Evolutionary conservation across 2,329 filamentous ascomycete species (phyloP), one percentile per base, ranked within the genome.

Genomic region (Arachnopeziza araneosa): DNA sequence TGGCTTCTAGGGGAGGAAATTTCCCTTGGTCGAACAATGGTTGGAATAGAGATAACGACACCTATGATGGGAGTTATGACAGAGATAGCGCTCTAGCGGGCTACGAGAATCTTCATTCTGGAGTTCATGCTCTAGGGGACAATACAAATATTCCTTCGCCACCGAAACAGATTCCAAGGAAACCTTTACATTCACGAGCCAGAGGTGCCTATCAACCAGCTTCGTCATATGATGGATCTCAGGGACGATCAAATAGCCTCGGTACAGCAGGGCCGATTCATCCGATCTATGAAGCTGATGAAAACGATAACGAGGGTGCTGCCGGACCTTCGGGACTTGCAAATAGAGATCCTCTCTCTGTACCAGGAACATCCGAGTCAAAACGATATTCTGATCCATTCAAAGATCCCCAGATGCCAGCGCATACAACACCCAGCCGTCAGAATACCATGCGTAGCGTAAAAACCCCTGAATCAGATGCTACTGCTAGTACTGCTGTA

Each of bases 271-370:
- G 80, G 2, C 75, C 77, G 24, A 87, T 87, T 24, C 84, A 86
- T 68, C 82, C 83, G 0, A 88, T 88, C 52, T 83, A 85, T 14
- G 84, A 87, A 60, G 84, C 86, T 63, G 81, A 85, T 55, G 81
- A 83, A 60, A 76, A 76, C 24, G 68, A 67, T 24, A 59, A 64
- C 48, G 57, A 55, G 10, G 49, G 57, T 19, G 60, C 53, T 8
- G 56, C 61, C 6, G 60, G 55, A 8, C 50, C 52, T 19, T 10
- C 44, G 23, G 67, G 68, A 5, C 22, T 70, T 44, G 67, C 65
- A 2, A 51, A 68, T 32, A 64, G 65, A 6, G 64, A 65, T 22
- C 64, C 64, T 1, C 54, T 52, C 22, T 52, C 57, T n/a, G 51
- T 59, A n/a, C 56, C 57, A 3, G 44, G 53, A 12, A 52, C 50